phyloP scores from a whole-genome alignment of 2,329 filamentous ascomycete genomes.

The Sphaerulina vaccinii region DNA sequence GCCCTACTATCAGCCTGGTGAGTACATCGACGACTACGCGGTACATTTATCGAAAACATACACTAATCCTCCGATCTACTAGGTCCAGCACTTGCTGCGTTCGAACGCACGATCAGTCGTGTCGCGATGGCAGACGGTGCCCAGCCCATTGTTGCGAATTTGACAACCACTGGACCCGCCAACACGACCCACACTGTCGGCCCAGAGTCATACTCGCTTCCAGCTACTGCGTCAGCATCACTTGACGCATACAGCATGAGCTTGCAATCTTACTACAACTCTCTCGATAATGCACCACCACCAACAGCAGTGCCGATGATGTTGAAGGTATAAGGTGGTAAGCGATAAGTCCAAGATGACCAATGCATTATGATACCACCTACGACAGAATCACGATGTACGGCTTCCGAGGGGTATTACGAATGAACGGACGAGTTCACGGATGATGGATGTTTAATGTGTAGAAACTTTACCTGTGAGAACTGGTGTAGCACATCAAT shows the following conservation, averaged over 20 bases:
- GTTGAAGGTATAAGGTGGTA: too few species aligned
- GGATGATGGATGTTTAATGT: too few species aligned
- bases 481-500: too few species aligned
- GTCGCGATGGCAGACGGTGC: conserved; percentile 53
- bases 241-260: conserved; percentile 14
- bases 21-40: too few species aligned
- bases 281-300: conserved; percentile 10
- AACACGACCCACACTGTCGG: conserved; percentile 43
- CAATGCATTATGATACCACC: too few species aligned
- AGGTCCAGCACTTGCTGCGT: conserved; percentile 50
- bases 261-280: conserved; percentile 15
- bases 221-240: conserved; percentile 26
- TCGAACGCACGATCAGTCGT: conserved; percentile 49
- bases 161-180: conserved; percentile 36
- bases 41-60: too few species aligned
- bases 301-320: conserved; percentile 6
- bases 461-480: too few species aligned
- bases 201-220: conserved; percentile 28
- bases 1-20: conserved; percentile 53
- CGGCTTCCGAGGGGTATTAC: too few species aligned
- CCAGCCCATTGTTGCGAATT: conserved; percentile 36
- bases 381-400: too few species aligned
- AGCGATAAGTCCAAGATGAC: too few species aligned
- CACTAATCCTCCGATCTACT: too few species aligned
- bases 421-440: too few species aligned